These are phyloP conservation scores for Aureobasidium sp. DNA, from an alignment of 2,329 filamentous ascomycete species.

Conservation along the genomic window DNA sequence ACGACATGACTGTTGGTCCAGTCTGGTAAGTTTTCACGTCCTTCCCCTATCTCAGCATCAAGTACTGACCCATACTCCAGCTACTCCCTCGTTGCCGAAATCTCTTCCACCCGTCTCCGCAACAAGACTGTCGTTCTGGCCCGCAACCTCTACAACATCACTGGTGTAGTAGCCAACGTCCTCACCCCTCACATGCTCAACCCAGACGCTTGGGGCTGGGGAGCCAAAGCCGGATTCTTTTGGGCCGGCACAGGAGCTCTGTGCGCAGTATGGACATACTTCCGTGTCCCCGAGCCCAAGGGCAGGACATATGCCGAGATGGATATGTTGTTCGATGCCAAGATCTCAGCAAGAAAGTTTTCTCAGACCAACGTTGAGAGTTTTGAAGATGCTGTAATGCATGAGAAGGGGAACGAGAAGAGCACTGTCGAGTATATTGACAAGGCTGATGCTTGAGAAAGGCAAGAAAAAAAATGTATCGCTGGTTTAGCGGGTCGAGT, in stretches of 20 bases:
- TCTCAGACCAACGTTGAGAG: background rate
- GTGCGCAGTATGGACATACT: slow-evolving; percentile 35
- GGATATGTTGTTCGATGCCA: slow-evolving; percentile 36
- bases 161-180: slow-evolving; percentile 15
- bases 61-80: too few species aligned
- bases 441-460: background rate
- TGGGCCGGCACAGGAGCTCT: slow-evolving; percentile 32
- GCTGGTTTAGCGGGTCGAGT: too few species aligned
- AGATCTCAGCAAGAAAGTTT: slow-evolving; percentile 33
- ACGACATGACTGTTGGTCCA: slow-evolving; percentile 46
- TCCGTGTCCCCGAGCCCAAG: slow-evolving; percentile 37
- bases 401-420: background rate
- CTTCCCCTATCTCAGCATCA: too few species aligned
- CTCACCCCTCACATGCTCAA: slow-evolving; percentile 24
- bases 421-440: background rate
- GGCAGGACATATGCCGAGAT: slow-evolving; percentile 35
- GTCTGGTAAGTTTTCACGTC: background rate
- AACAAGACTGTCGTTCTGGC: slow-evolving; percentile 22
- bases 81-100: slow-evolving; percentile 25
- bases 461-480: too few species aligned
- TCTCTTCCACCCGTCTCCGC: slow-evolving; percentile 24
- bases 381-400: background rate
- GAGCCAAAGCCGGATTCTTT: slow-evolving; percentile 33
- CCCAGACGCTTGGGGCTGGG: slow-evolving; percentile 28
- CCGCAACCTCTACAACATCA: too few species aligned